phyloP scores from a whole-genome alignment of 1,284 basidiomycete species.

The Ceratobasidium sp. region DNA sequence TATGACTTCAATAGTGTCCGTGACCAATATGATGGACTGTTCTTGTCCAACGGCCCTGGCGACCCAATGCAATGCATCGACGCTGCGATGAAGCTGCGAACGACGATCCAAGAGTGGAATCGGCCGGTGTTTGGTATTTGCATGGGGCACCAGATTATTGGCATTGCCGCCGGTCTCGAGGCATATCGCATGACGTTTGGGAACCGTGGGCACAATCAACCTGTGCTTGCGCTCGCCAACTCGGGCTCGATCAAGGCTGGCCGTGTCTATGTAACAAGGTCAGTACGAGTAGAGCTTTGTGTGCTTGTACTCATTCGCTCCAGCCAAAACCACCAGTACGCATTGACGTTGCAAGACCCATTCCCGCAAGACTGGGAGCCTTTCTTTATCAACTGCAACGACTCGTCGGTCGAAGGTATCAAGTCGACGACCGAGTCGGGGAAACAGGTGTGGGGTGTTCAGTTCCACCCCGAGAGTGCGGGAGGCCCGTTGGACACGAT shows the following conservation, averaged over 20 bases:
- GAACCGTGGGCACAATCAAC: slow-evolving; percentile 99
- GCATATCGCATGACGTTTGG: slow-evolving; percentile 98
- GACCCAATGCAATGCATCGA: slow-evolving; percentile 91
- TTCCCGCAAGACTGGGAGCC: slow-evolving; percentile 96
- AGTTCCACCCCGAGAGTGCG: slow-evolving; percentile 95
- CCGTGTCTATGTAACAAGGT: slow-evolving; percentile 96
- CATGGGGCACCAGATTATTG: slow-evolving; percentile 98
- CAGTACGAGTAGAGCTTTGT: slow-evolving; percentile 45
- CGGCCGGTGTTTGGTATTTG: slow-evolving; percentile 98
- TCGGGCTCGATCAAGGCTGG: slow-evolving; percentile 93
- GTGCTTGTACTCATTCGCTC: slow-evolving; percentile 15
- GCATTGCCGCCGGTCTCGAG: slow-evolving; percentile 94
- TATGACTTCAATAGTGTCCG: slow-evolving; percentile 92
- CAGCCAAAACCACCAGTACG: slow-evolving; percentile 95
- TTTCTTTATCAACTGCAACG: slow-evolving; percentile 98
- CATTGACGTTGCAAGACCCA: slow-evolving; percentile 87
- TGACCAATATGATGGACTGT: slow-evolving; percentile 92
- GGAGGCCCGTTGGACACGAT: slow-evolving; percentile 94
- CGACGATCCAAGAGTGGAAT: slow-evolving; percentile 86
- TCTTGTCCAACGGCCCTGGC: slow-evolving; percentile 96
- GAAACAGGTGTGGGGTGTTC: slow-evolving; percentile 92
- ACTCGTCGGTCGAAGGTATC: slow-evolving; percentile 97
- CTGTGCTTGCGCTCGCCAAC: slow-evolving; percentile 90
- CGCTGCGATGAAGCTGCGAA: slow-evolving; percentile 79
- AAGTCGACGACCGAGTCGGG: slow-evolving; percentile 88